Conservation (phyloP, 345 rosid genomes). For the Rhizophora mangle region DNA sequence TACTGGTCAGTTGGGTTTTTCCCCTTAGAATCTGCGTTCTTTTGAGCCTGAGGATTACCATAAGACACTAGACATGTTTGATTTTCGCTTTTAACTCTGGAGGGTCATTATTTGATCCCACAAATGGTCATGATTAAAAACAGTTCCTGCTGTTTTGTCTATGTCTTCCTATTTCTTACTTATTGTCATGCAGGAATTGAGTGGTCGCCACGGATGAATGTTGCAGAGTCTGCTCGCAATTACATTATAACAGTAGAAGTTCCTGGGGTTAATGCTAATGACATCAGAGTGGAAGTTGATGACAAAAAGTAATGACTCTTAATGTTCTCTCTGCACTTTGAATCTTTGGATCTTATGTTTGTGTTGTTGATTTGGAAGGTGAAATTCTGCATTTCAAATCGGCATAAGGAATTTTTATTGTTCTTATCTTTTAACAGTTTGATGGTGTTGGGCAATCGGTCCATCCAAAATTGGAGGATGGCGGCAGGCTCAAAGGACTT, state of each 20-base stretch:
- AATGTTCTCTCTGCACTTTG: too few species aligned
- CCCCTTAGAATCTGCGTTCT: not conserved
- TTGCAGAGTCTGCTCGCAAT: conserved; percentile 44
- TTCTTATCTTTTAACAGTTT: conserved; percentile 38
- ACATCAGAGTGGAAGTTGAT: conserved; percentile 74
- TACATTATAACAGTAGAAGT: conserved; percentile 61
- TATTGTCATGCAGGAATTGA: conserved; percentile 36
- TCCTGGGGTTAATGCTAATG: conserved; percentile 59
- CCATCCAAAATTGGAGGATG: conserved; percentile 24
- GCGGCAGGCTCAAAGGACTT: conserved; percentile 25
- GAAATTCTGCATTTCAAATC: too few species aligned
- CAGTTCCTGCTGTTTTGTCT: too few species aligned
- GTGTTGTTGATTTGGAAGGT: too few species aligned
- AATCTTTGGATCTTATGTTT: too few species aligned
- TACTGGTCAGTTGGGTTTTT: conserved; percentile 24
- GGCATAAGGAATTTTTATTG: not conserved
- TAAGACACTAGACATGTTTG: not conserved
- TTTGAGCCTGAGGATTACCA: not conserved
- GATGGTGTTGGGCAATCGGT: conserved; percentile 51
- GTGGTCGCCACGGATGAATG: conserved; percentile 68
- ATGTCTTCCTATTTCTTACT: not conserved
- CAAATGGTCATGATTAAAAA: too few species aligned
- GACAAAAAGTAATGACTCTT: conserved; percentile 38
- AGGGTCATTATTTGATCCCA: too few species aligned
- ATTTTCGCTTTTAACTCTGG: too few species aligned